phyloP scores from a whole-genome alignment of 208 protist genomes.

The Trypanosoma vivax region DNA sequence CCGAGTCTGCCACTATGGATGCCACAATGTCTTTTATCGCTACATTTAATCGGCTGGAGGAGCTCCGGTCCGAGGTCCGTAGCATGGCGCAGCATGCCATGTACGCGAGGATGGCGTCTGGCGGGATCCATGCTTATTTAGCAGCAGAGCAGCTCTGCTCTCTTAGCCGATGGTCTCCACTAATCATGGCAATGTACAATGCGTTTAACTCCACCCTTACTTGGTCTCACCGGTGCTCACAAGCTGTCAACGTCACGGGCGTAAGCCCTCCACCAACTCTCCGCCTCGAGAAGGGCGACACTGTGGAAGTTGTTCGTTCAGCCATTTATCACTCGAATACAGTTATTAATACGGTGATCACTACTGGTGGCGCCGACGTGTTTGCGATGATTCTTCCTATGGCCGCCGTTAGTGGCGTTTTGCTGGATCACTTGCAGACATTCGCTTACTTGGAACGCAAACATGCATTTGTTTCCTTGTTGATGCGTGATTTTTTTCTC shows the following conservation, averaged over 20 bases:
- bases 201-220: not conserved
- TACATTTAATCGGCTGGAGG: conserved; percentile 26
- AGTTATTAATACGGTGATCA: conserved; percentile 14
- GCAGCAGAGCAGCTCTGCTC: conserved; percentile 4
- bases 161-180: conserved; percentile 5
- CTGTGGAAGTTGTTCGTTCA: too few relatives aligned
- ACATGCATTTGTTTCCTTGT: conserved; percentile 24
- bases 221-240: conserved; percentile 1
- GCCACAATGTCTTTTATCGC: conserved; percentile 27
- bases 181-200: conserved; percentile 17
- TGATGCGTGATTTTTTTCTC: conserved; percentile 25
- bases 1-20: conserved; percentile 21
- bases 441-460: conserved; percentile 11
- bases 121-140: not conserved
- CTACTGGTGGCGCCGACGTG: not conserved
- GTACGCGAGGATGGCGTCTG: too few relatives aligned
- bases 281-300: too few relatives aligned
- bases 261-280: conserved; percentile 2
- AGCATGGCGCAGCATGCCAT: conserved; percentile 11
- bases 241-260: not conserved
- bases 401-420: conserved; percentile 25
- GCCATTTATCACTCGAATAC: conserved; percentile 17
- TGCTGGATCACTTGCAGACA: conserved; percentile 26
- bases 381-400: conserved; percentile 31
- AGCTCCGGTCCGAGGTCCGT: conserved; percentile 21